These are phyloP conservation scores for Delitschia confertaspora DNA, from an alignment of 495 filamentous ascomycete species.

Conservation along the genomic window DNA sequence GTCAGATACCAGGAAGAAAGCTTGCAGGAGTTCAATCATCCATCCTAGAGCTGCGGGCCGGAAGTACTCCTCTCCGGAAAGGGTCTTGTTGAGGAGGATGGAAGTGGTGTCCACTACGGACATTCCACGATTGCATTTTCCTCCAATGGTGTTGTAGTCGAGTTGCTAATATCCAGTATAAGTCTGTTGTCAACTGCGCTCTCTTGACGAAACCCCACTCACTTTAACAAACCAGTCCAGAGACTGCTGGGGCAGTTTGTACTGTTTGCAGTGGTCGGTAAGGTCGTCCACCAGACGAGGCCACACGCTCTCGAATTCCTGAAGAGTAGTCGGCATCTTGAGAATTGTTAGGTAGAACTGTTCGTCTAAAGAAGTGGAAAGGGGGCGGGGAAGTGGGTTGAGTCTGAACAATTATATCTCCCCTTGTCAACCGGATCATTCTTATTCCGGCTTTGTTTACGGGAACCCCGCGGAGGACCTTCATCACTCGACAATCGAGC, in stretches of 20 bases:
- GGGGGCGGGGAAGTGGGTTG: too few relatives aligned
- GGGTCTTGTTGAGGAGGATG: conserved; percentile 61
- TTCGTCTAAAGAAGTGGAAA: too few relatives aligned
- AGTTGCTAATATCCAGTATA: conserved; percentile 49
- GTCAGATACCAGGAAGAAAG: conserved; percentile 96
- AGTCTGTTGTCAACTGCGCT: conserved; percentile 11
- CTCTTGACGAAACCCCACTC: conserved; percentile 17
- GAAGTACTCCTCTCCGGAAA: conserved; percentile 71
- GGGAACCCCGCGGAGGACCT: too few relatives aligned
- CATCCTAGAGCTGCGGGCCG: conserved; percentile 78
- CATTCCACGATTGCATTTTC: conserved; percentile 98
- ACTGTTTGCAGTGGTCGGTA: conserved; percentile 60
- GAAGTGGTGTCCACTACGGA: conserved; percentile 87
- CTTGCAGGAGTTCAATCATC: conserved; percentile 95
- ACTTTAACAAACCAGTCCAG: conserved; percentile 86
- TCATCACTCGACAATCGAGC: too few relatives aligned
- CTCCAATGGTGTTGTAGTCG: conserved; percentile 77
- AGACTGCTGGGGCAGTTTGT: conserved; percentile 72
- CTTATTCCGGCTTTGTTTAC: too few relatives aligned
- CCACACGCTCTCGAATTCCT: conserved; percentile 85
- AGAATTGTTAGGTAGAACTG: too few relatives aligned
- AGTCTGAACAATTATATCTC: neutral
- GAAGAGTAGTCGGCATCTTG: conserved; percentile 51
- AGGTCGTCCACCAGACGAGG: conserved; percentile 70
- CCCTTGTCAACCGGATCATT: too few relatives aligned